Base-by-base conservation (phyloP, 140 eudicot species). In the Flaveria floridana region DNA sequence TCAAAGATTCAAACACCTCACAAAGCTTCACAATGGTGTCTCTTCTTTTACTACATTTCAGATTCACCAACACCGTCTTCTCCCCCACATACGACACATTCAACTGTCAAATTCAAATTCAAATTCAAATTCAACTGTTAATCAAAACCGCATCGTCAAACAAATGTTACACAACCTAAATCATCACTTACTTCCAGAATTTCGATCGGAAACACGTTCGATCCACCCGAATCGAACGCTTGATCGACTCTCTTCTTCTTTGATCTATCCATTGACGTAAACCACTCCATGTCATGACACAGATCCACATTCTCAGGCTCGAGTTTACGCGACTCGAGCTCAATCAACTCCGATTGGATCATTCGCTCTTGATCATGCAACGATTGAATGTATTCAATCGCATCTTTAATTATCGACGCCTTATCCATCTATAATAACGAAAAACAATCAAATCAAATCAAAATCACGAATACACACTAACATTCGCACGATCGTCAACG, bases 331-430 rank as follows among this genome's bases (percentile, higher is more conserved):
- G 82, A 82, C 80, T 93, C 94, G 0, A 93, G 80, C 21, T 88
- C 83, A 15, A 67, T 67, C 52, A 93, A 76, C 14, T 93, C 98
- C 0, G 79, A 74, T 67, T 70, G 73, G 68, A 93, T 82, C 20
- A 61, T 82, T 16, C 70, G 81, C 77, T 93, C 93, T 78, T 93
- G 88, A 30, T 88, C 86, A 7, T 88, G 89, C 72, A 93, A 80
- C 15, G 71, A 66, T 80, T 86, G 85, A 23, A 93, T 93, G 59
- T 93, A 90, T n/a, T 73, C 84, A 23, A 93, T 93, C 4, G 98
- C 98, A 65, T 93, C 98, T 76, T 81, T 93, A 1, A 93, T 79
- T 73, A 88, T 88, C 4, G 98, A 93, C 15, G 98, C 98, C 78
- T 88, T 93, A 52, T 93, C 97, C 98, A 93, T 86, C 98, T 93